These are phyloP conservation scores for Acorus gramineus DNA, from an alignment of 106 monocot species.

Conservation along the genomic window DNA sequence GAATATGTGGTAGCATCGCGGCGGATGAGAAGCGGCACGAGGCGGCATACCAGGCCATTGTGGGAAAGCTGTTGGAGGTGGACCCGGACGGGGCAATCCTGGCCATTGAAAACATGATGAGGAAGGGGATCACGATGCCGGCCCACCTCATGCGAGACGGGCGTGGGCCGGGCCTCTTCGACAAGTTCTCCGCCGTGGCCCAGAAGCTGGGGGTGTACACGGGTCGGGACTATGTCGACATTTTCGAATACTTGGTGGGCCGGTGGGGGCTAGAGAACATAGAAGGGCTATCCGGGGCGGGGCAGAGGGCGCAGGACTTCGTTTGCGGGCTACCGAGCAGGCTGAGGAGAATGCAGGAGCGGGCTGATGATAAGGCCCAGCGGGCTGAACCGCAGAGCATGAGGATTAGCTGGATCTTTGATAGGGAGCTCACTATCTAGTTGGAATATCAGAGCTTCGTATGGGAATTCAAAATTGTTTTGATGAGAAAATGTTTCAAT, in stretches of 20 bases:
- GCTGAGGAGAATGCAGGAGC: constrained; percentile 47
- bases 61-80: constrained; percentile 48
- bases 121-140: constrained; percentile 68
- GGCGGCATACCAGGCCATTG: constrained; percentile 40
- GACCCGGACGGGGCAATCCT: constrained; percentile 51
- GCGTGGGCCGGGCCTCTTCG: constrained; percentile 40
- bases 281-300: constrained; percentile 28
- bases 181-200: constrained; percentile 58
- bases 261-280: constrained; percentile 47
- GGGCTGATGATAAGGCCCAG: constrained; percentile 28
- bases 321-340: constrained; percentile 49
- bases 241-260: constrained; percentile 60
- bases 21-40: constrained; percentile 90
- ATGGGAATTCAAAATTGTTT: too few relatives aligned
- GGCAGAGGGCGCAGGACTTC: constrained; percentile 54
- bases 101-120: constrained; percentile 71
- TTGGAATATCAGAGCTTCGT: constrained; percentile 1
- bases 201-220: constrained; percentile 61
- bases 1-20: constrained; percentile 56
- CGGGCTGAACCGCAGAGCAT: constrained; percentile 11
- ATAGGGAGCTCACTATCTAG: constrained; percentile 25
- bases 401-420: constrained; percentile 71
- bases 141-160: constrained; percentile 80
- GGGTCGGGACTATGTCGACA: constrained; percentile 53
- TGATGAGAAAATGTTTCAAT: too few relatives aligned